Conservation (phyloP, 2,329 filamentous ascomycete species). For the Thyridium curvatum region DNA sequence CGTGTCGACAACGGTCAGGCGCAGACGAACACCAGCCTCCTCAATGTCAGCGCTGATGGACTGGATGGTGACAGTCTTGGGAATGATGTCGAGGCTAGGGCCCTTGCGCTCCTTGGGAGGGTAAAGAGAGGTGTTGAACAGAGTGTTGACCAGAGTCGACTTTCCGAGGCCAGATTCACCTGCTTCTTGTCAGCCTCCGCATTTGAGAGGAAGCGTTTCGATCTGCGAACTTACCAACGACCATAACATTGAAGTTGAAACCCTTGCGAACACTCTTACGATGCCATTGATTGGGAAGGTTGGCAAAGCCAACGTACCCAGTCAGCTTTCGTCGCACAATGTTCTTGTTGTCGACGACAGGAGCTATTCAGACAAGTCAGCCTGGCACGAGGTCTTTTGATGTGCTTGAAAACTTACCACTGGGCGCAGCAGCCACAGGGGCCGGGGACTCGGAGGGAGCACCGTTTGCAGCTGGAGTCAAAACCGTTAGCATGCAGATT, state of each 20-base stretch:
- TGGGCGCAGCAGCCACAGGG: slow-evolving; percentile 29
- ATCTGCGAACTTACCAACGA: slow-evolving; percentile 74
- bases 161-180: slow-evolving; percentile 99
- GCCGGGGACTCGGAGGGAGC: slow-evolving; percentile 28
- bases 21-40: slow-evolving; percentile 94
- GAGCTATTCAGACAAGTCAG: slow-evolving; percentile 21
- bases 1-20: slow-evolving; percentile 94
- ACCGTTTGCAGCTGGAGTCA: slow-evolving; percentile 32
- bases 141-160: slow-evolving; percentile 96
- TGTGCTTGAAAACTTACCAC: slow-evolving; percentile 28
- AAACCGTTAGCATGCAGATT: slow-evolving; percentile 26
- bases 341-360: slow-evolving; percentile 71
- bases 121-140: slow-evolving; percentile 99
- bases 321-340: slow-evolving; percentile 98
- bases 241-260: slow-evolving; percentile 99
- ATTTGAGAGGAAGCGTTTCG: neutral
- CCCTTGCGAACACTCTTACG: slow-evolving; percentile 99
- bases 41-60: slow-evolving; percentile 96
- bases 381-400: slow-evolving; percentile 19
- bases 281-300: slow-evolving; percentile 99
- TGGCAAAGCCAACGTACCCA: slow-evolving; percentile 97
- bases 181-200: slow-evolving; percentile 27
- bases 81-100: slow-evolving; percentile 94
- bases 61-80: slow-evolving; percentile 94
- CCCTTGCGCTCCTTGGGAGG: slow-evolving; percentile 98